A percentile compares a stretch with the other conserved stretches of the same genome.
phyloP scores from a whole-genome alignment of 2,329 filamentous ascomycete species.

The Ophiostoma tasmaniense region DNA sequence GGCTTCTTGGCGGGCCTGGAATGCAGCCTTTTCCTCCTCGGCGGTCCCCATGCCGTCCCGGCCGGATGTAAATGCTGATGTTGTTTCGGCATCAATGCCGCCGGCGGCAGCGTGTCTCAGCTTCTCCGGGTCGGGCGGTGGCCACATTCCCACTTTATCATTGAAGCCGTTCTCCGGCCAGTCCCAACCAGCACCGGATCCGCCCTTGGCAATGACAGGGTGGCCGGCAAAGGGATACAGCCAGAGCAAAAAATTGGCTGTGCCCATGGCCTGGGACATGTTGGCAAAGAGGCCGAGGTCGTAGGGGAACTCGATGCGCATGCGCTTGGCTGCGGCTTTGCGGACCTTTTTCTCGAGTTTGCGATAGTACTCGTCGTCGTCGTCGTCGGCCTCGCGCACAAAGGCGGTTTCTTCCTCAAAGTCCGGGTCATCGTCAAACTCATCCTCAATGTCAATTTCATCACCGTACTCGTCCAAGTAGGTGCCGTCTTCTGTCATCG shows the following conservation, averaged over 20 bases:
- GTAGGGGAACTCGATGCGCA: slow-evolving; percentile 70
- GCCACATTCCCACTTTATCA: slow-evolving; percentile 51
- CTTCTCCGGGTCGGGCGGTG: slow-evolving; percentile 55
- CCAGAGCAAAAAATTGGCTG: slow-evolving; percentile 57
- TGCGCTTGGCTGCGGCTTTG: slow-evolving; percentile 31
- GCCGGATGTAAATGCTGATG: neutral
- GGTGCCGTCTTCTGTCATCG: slow-evolving; percentile 30
- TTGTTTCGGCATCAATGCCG: neutral
- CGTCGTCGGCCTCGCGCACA: slow-evolving; percentile 9
- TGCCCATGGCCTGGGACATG: slow-evolving; percentile 68
- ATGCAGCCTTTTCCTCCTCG: slow-evolving; percentile 41
- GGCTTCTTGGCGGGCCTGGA: slow-evolving; percentile 40
- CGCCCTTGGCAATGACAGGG: slow-evolving; percentile 32
- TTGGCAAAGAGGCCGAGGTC: slow-evolving; percentile 70
- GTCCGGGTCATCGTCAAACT: slow-evolving; percentile 24
- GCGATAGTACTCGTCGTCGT: slow-evolving; percentile 22
- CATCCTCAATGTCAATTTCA: slow-evolving; percentile 23
- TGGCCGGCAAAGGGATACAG: slow-evolving; percentile 55
- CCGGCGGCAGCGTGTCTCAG: slow-evolving; percentile 33
- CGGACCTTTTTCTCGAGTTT: slow-evolving; percentile 18
- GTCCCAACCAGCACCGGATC: slow-evolving; percentile 42
- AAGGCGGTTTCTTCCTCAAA: slow-evolving; percentile 17
- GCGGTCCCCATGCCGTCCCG: slow-evolving; percentile 27
- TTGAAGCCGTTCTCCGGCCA: slow-evolving; percentile 76
- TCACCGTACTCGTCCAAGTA: slow-evolving; percentile 31